phyloP scores from a whole-genome alignment of 805 yeast genomes.

The Phaffomyces opuntiae region DNA sequence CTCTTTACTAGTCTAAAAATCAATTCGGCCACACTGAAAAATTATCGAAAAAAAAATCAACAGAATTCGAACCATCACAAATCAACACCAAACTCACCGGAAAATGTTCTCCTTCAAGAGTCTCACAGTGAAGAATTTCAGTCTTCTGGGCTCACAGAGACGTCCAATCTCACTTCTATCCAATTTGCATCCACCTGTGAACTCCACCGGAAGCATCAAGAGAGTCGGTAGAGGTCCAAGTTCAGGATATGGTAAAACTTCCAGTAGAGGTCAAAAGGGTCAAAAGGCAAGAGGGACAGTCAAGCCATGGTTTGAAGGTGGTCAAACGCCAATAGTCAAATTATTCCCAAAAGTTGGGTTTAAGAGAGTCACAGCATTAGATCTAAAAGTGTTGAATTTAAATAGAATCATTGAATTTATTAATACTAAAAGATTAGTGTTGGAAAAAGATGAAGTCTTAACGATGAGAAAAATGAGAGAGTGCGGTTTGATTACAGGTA shows the following conservation, averaged over 20 bases:
- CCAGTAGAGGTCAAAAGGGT: conserved; percentile 98
- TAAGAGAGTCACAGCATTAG: conserved; percentile 52
- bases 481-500: conserved; percentile 65
- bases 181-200: conserved; percentile 48
- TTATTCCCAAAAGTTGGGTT: conserved; percentile 86
- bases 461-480: conserved; percentile 74
- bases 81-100: neutral
- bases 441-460: conserved; percentile 54
- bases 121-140: neutral
- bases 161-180: conserved; percentile 46
- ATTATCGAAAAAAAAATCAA: neutral
- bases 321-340: conserved; percentile 87
- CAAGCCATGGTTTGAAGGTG: conserved; percentile 96
- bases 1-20: neutral
- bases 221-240: conserved; percentile 97
- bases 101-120: neutral
- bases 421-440: conserved; percentile 54
- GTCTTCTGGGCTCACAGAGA: conserved; percentile 3
- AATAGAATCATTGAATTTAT: conserved; percentile 65
- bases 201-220: conserved; percentile 53
- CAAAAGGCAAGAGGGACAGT: conserved; percentile 93
- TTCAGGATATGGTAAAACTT: conserved; percentile 86
- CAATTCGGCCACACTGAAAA: neutral
- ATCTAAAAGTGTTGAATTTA: conserved; percentile 49
- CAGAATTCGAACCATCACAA: neutral